Conservation (phyloP, 2,329 filamentous ascomycete species). For the Fusarium buharicum region DNA sequence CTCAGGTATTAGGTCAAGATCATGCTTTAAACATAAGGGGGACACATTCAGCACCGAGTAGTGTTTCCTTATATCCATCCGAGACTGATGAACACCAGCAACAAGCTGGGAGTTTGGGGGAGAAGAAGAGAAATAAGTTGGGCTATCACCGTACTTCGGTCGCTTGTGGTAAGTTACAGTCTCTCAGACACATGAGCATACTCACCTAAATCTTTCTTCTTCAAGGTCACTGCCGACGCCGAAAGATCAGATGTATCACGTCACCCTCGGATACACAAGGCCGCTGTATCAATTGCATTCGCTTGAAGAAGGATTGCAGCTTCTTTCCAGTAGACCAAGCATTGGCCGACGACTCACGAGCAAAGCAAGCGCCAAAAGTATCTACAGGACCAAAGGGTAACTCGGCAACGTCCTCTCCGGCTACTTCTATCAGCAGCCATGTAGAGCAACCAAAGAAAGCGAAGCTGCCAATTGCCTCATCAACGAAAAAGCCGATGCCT, state of each 20-base stretch:
- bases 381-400: conserved; percentile 53
- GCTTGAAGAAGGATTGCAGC: conserved; percentile 92
- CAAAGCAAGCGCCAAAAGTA: conserved; percentile 55
- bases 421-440: conserved; percentile 55
- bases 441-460: conserved; percentile 52
- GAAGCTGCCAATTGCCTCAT: conserved; percentile 55
- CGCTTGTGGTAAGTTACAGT: conserved; percentile 82
- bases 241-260: conserved; percentile 92
- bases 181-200: not conserved
- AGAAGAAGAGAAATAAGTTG: conserved; percentile 83
- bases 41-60: conserved; percentile 62
- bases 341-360: conserved; percentile 60
- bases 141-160: conserved; percentile 96
- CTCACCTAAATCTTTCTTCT: conserved; percentile 8
- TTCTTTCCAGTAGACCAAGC: conserved; percentile 90
- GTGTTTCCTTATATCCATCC: conserved; percentile 55
- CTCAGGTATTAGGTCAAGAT: conserved; percentile 51
- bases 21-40: conserved; percentile 56
- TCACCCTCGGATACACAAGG: conserved; percentile 76
- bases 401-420: conserved; percentile 62
- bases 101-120: conserved; percentile 52
- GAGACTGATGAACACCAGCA: conserved; percentile 47
- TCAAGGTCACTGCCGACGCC: conserved; percentile 86
- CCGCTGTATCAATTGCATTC: conserved; percentile 91
- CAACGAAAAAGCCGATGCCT: conserved; percentile 57